Evolutionary conservation across 257 asterid species (phyloP).

Genomic region (Solanum habrochaites): DNA sequence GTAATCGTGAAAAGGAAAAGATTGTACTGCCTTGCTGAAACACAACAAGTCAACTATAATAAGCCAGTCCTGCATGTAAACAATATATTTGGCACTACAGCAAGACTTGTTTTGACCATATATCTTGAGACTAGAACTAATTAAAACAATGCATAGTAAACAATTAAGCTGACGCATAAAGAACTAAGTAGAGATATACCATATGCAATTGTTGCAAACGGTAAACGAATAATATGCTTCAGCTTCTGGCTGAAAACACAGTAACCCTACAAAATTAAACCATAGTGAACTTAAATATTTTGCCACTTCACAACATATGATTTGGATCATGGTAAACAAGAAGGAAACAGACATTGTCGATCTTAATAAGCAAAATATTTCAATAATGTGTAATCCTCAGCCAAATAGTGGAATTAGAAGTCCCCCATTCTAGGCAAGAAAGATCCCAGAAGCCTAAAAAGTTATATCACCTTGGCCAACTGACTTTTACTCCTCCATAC

Average conservation of each 20-base stretch:
- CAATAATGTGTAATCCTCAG: neutral
- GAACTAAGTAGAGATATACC: constrained; percentile 30
- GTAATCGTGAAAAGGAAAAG: neutral
- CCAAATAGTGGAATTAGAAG: neutral
- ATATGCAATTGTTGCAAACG: constrained; percentile 74
- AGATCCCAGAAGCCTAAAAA: neutral
- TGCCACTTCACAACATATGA: neutral
- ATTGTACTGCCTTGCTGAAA: neutral
- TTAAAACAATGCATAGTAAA: neutral
- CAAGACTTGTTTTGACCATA: neutral
- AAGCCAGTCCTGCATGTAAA: neutral
- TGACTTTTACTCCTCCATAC: neutral
- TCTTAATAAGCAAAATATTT: neutral
- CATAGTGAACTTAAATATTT: neutral
- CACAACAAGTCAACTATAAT: neutral
- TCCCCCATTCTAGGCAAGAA: neutral
- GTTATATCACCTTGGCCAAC: neutral
- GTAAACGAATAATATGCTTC: constrained; percentile 85
- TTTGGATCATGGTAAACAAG: neutral
- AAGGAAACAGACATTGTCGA: neutral
- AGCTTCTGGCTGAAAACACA: constrained; percentile 91
- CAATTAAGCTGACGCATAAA: neutral
- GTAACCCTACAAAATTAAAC: constrained; percentile 59
- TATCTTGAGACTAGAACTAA: neutral
- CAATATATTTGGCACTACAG: neutral